Conservation (phyloP, 352 stramenopile genomes). For the Pythium utonaiense region DNA sequence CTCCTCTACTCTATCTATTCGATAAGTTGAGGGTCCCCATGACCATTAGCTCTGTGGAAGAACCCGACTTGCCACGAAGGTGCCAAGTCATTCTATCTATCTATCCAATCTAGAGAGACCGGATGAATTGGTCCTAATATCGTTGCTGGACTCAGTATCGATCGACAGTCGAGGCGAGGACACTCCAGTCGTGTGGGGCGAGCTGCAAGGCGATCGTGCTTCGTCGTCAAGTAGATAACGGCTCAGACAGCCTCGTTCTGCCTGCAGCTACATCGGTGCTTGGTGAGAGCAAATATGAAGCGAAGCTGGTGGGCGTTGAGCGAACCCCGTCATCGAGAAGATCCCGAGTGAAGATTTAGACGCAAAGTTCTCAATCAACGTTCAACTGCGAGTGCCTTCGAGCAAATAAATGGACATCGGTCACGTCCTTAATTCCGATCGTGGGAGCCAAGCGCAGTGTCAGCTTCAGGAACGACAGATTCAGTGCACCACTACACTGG, state of each 20-base stretch:
- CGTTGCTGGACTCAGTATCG: background rate
- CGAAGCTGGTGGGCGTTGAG: background rate
- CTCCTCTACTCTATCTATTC: no score
- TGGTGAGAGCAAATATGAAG: background rate
- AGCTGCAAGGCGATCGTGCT: background rate
- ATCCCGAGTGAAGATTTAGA: no score
- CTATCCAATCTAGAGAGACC: no score
- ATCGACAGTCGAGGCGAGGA: background rate
- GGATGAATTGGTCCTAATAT: background rate
- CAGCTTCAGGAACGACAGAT: background rate
- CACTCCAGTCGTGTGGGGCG: background rate
- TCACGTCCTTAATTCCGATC: background rate
- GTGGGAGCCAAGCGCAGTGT: background rate
- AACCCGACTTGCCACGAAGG: no score
- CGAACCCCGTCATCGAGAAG: background rate
- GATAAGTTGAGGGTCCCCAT: no score
- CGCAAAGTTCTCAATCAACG: background rate
- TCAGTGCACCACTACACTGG: constrained; percentile 5
- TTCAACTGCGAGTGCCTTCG: constrained; percentile 4
- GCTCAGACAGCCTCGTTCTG: background rate
- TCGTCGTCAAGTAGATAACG: background rate
- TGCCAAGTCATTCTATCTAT: no score
- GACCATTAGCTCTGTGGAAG: no score
- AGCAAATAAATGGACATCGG: constrained; percentile 7
- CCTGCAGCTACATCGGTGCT: background rate